A percentile compares a stretch with the other conserved stretches of the same genome.
Conservation (phyloP, 352 stramenopile species). For the Phytophthora tubulina region DNA sequence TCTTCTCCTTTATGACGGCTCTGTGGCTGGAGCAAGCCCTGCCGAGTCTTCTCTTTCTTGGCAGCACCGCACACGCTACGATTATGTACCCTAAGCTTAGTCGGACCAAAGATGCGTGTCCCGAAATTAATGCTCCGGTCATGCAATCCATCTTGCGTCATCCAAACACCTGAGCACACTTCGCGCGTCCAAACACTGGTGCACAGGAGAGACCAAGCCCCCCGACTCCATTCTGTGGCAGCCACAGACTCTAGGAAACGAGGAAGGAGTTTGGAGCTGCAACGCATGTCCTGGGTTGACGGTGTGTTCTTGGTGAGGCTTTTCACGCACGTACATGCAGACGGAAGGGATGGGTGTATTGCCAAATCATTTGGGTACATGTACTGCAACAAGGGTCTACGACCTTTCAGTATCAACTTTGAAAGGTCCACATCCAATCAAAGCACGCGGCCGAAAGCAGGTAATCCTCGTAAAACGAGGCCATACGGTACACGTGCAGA, state of each 20-base stretch:
- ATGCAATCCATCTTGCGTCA: slow-evolving; percentile 21
- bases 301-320: no score
- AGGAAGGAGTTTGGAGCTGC: no score
- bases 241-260: no score
- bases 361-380: not conserved
- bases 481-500: not conserved
- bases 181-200: slow-evolving; percentile 13
- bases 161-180: slow-evolving; percentile 14
- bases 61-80: not conserved
- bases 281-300: no score
- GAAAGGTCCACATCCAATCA: slow-evolving; percentile 22
- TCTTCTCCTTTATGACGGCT: no score
- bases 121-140: not conserved
- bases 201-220: not conserved
- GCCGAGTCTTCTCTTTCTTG: no score
- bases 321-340: not conserved
- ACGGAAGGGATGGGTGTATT: not conserved
- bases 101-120: not conserved
- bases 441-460: slow-evolving; percentile 2
- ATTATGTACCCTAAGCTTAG: not conserved
- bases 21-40: no score
- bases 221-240: no score
- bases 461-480: slow-evolving; percentile 22
- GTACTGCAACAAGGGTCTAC: not conserved
- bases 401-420: slow-evolving; percentile 23